Base-by-base conservation (phyloP, 2,329 filamentous ascomycete genomes). In the Talaromyces funiculosus region DNA sequence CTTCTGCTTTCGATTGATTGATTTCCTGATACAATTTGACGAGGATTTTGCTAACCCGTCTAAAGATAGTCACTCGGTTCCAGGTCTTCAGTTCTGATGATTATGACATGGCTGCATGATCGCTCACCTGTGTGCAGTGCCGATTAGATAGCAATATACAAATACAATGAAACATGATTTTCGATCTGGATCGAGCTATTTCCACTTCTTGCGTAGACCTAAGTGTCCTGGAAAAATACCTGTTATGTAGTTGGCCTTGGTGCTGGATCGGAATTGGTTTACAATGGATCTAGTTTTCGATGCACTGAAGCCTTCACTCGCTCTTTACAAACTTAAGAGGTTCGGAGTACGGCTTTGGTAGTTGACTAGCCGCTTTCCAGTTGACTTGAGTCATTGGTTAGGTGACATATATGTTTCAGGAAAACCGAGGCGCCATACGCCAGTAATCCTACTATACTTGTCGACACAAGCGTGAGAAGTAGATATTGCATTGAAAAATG, bases 1-100 rank as follows among this genome's bases (percentile, higher is more conserved):
- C 62, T 62, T 42, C 56, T 38, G 18, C 38, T 24, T 20, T 62
- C 29, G 16, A 51, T 35, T 60, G 37, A 64, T 65, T 53, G 65
- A 63, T 64, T 53, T 12, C 2, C 10, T 29, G 10, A 14, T 22
- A 20, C 26, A 22, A 14, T 20, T 20, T 51, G 26, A 49, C 3
- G 47, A 35, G 29, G 29, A 33, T 14, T 51, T 51, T 6, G 18
- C 47, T 51, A 35, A 51, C 10, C 3, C 47, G n/a, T 35, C 29
- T 18, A 10, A 51, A 51, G 47, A 33, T 51, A 22, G 7, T 3
- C 35, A 49, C n/a, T n/a, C n/a, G 47, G 18, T 22, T 22, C 10
- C n/a, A 16, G n/a, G 29, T 4, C 18, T 33, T 49, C 6, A 16
- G 43, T 29, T n/a, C 16, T 14, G 18, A 14, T 43, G 40, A 22